phyloP scores from a whole-genome alignment of 768 basidiomycete species.

The Podaxis mareebaensis region DNA sequence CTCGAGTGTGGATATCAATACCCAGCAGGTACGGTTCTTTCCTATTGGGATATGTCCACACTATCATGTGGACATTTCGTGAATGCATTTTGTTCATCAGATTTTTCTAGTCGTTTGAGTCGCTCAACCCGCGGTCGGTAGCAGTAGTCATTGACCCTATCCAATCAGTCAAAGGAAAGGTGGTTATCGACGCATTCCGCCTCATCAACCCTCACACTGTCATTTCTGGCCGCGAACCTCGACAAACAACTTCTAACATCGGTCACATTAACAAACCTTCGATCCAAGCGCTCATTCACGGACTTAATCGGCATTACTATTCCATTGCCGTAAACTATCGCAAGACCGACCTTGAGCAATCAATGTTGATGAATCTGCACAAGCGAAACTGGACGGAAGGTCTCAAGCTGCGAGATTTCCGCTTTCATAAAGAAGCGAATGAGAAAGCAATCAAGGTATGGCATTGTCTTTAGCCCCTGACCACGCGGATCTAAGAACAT shows the following conservation, averaged over 20 bases:
- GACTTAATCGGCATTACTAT: slow-evolving; percentile 97
- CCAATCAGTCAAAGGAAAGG: slow-evolving; percentile 98
- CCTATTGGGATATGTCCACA: slow-evolving; percentile 8
- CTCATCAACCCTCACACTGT: slow-evolving; percentile 91
- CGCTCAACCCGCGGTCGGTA: slow-evolving; percentile 88
- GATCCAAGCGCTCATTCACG: slow-evolving; percentile 97
- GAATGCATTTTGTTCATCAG: not conserved
- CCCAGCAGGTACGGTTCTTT: slow-evolving; percentile 73
- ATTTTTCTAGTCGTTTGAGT: slow-evolving; percentile 86
- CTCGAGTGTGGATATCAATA: slow-evolving; percentile 98
- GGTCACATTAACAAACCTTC: slow-evolving; percentile 99
- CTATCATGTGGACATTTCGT: slow-evolving; percentile 6
- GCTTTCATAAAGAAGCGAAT: slow-evolving; percentile 83
- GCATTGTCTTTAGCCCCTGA: slow-evolving; percentile 1
- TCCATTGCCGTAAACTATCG: slow-evolving; percentile 97
- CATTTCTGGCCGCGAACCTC: slow-evolving; percentile 89
- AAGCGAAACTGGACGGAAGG: slow-evolving; percentile 99
- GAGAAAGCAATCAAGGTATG: slow-evolving; percentile 93
- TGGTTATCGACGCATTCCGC: slow-evolving; percentile 98
- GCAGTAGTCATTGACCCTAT: slow-evolving; percentile 98
- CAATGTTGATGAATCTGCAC: slow-evolving; percentile 99
- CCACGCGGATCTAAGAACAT: slow-evolving; percentile 18
- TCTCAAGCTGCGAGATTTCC: slow-evolving; percentile 87
- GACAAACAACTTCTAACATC: slow-evolving; percentile 97
- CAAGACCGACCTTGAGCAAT: slow-evolving; percentile 97